A percentile compares a stretch with the other conserved stretches of the same genome.
These are phyloP conservation scores for Sarocladium strictum DNA, from an alignment of 2,329 filamentous ascomycete species.

Conservation along the genomic window DNA sequence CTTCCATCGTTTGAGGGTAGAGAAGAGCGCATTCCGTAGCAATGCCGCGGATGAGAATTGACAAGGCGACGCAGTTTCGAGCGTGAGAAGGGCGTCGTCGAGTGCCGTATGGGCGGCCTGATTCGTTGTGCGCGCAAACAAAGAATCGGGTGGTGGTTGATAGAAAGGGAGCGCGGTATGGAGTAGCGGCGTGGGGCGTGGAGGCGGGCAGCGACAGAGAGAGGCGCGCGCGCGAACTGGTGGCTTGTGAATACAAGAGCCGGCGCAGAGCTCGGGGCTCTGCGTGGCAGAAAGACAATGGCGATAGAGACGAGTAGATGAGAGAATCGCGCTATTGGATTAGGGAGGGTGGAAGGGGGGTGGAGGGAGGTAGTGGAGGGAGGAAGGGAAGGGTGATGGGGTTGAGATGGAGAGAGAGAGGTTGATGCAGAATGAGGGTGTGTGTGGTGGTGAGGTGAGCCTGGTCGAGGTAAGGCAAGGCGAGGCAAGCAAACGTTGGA, in stretches of 20 bases:
- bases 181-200: constrained; percentile 9
- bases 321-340: too few relatives aligned
- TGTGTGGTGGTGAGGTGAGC: neutral
- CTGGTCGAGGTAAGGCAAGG: neutral
- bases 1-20: constrained; percentile 47
- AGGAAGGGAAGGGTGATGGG: neutral
- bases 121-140: constrained; percentile 1
- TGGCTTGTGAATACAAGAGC: neutral
- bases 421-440: neutral
- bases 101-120: neutral
- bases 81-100: neutral
- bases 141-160: neutral
- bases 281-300: constrained; percentile 8
- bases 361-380: neutral
- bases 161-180: neutral
- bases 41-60: neutral
- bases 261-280: constrained; percentile 7
- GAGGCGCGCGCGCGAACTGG: constrained; percentile 5
- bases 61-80: neutral
- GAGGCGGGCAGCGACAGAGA: constrained; percentile 7
- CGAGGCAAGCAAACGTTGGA: neutral
- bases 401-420: neutral
- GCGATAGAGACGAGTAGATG: neutral
- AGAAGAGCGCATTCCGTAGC: constrained; percentile 11
- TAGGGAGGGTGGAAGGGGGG: too few relatives aligned